A percentile compares a stretch with the other conserved stretches of the same genome.
Evolutionary conservation across 2,329 filamentous ascomycete species (phyloP).

Genomic region (Verticillium longisporum): DNA sequence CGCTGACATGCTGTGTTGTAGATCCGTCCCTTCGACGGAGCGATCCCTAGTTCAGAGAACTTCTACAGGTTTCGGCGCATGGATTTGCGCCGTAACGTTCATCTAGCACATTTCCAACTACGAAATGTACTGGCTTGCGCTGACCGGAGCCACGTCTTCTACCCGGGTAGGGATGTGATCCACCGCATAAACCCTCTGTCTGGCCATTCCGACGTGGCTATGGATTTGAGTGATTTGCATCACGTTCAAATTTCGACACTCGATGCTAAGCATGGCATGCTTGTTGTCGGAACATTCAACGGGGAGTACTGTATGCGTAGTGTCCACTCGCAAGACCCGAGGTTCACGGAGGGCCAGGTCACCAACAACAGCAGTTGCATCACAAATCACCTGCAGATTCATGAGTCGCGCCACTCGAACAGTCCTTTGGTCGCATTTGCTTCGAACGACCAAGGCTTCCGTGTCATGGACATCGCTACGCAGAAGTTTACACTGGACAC

Average conservation of each 20-base stretch:
- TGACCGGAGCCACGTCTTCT: constrained; percentile 49
- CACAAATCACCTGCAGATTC: constrained; percentile 58
- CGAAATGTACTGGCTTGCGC: constrained; percentile 54
- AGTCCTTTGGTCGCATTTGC: constrained; percentile 52
- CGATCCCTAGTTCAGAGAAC: constrained; percentile 32
- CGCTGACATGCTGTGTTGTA: background rate
- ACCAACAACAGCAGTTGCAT: constrained; percentile 47
- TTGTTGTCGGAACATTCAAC: constrained; percentile 53
- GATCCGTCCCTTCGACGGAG: constrained; percentile 19
- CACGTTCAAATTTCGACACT: constrained; percentile 42
- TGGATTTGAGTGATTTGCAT: constrained; percentile 33
- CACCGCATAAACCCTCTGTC: constrained; percentile 45
- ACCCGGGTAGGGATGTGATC: constrained; percentile 43
- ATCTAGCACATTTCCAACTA: constrained; percentile 59
- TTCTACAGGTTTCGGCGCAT: constrained; percentile 55
- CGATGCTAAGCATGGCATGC: constrained; percentile 43
- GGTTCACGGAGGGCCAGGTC: constrained; percentile 36
- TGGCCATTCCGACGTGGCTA: constrained; percentile 33
- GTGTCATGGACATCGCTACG: constrained; percentile 50
- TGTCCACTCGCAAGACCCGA: constrained; percentile 31
- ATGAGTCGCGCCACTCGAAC: constrained; percentile 43
- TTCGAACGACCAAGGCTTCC: constrained; percentile 55
- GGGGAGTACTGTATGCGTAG: constrained; percentile 47
- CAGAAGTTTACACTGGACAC: constrained; percentile 49
- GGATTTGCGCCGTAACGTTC: constrained; percentile 45